Evolutionary conservation across 176 grass and related monocot species (phyloP), one percentile per base, ranked within the genome.

Genomic region (Avena eriantha): DNA sequence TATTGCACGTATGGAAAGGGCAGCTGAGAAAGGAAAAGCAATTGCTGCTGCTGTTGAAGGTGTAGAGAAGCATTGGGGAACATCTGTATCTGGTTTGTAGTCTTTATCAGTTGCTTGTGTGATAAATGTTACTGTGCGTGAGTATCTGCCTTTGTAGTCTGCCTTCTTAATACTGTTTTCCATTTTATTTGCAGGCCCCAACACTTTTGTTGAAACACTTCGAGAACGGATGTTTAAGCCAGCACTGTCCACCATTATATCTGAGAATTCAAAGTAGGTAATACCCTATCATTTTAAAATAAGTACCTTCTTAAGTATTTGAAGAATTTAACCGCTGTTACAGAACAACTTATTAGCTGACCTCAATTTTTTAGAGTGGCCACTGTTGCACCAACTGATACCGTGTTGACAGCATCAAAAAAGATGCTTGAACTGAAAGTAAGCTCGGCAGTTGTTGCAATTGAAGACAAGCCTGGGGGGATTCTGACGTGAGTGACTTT

Each of bases 211-310:
- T 78, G 97, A 99, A 90, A 96, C 90, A 69, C 92, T 99, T 78
- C 92, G 92, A 66, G 94, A 96, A 50, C 57, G 80, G 80, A 99
- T 99, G 94, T 94, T 99, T 88, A 94, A 22, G 82, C 97, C 97
- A 69, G 90, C 97, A 46, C 80, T 96, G 69, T 92, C 92, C 35
- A 99, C 97, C 33, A 94, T 99, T 61, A 96, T 99, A 50, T 82
- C 90, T 86, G 94, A 99, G 87, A 94, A 99, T 96, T 87, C 94
- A 96, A 99, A 99, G 97, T 99, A 96, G 94, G 92, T 99, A 99
- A 96, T 91, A 99, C 87, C 59, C 89, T 81, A 59, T 86, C 84
- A 75, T 90, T 91, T 89, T 79, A n/a, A 59, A 80, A 79, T 79
- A 18, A 79, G n/a, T 55, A 53, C 23, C 19, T 43, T 45, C 63